Evolutionary conservation across 2,329 filamentous ascomycete species (phyloP).

Genomic region (Pseudocercospora fuligena): DNA sequence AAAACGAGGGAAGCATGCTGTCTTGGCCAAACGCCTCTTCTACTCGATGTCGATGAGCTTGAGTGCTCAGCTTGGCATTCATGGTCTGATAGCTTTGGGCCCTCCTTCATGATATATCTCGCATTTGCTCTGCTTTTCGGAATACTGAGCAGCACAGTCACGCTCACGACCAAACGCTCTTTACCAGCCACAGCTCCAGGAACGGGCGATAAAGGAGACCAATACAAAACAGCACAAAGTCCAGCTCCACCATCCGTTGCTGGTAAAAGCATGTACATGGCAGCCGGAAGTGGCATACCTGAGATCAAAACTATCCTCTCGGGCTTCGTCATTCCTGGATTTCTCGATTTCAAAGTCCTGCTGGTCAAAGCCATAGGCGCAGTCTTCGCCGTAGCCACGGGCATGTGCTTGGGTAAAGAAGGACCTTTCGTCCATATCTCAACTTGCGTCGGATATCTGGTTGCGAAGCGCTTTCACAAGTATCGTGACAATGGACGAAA

Average conservation of each 20-base stretch:
- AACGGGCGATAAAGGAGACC: slow-evolving; percentile 38
- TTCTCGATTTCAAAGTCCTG: slow-evolving; percentile 61
- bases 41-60: slow-evolving; percentile 32
- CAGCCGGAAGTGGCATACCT: slow-evolving; percentile 63
- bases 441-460: slow-evolving; percentile 61
- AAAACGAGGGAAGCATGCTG: slow-evolving; percentile 59
- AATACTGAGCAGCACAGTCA: slow-evolving; percentile 54
- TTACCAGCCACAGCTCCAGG: slow-evolving; percentile 52
- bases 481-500: slow-evolving; percentile 63
- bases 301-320: slow-evolving; percentile 67
- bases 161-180: slow-evolving; percentile 55
- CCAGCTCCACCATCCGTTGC: slow-evolving; percentile 24
- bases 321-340: slow-evolving; percentile 64
- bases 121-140: slow-evolving; percentile 56
- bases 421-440: slow-evolving; percentile 67
- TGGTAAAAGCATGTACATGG: slow-evolving; percentile 64
- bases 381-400: slow-evolving; percentile 62
- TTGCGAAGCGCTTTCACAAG: slow-evolving; percentile 59
- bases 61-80: slow-evolving; percentile 49
- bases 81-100: slow-evolving; percentile 51
- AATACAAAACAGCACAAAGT: slow-evolving; percentile 11
- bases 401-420: slow-evolving; percentile 67
- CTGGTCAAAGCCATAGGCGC: slow-evolving; percentile 63
- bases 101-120: slow-evolving; percentile 55
- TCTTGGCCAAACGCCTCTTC: slow-evolving; percentile 40